Base-by-base conservation (phyloP, 495 filamentous ascomycete species). In the Neurospora sp. region DNA sequence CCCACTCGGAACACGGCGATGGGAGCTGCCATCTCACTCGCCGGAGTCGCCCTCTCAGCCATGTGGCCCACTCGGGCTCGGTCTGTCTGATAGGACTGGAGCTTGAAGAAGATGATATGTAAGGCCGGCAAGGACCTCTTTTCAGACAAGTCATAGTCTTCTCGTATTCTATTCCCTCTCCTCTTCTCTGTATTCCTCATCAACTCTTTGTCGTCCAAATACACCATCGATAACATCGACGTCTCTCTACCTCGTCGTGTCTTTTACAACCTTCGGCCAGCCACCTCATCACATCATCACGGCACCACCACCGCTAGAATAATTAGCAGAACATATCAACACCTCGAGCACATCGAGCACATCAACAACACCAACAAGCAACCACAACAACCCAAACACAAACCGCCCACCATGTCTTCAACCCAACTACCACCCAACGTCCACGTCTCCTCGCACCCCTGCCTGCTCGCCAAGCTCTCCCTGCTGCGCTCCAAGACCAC, bases 381-480 rank as follows among this genome's bases (percentile, higher is more conserved):
- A 70, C 31, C 20, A 20, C 42, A 5, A 54, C 2, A 5, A 62
- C 11, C 71, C 0, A 35, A 74, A 72, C 39, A 46, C 42, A 5
- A 54, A 80, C 79, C 79, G 74, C 80, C 40, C 69, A 73, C 5
- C 35, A 72, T 72, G 31, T 27, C 37, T 10, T 23, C 31, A 16
- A 46, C n/a, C 18, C 72, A 46, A 70, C 83, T 92, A 40, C 91
- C 90, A 18, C 71, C 86, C 39, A 94, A 94, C 79, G 90, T 96
- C 71, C 93, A 94, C 80, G 83, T 97, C 81, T 97, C 93, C 23
- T 85, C 83, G 35, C 95, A 98, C 78, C 95, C 95, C 35, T 97
- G 93, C 80, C 86, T 97, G 14, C 84, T 88, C 71, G 92, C 92
- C 75, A 98, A 98, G 85, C 90, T 98, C 77, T 93, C 92, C 44